Conservation (phyloP, 306 rosid species). For the Senna siamea region DNA sequence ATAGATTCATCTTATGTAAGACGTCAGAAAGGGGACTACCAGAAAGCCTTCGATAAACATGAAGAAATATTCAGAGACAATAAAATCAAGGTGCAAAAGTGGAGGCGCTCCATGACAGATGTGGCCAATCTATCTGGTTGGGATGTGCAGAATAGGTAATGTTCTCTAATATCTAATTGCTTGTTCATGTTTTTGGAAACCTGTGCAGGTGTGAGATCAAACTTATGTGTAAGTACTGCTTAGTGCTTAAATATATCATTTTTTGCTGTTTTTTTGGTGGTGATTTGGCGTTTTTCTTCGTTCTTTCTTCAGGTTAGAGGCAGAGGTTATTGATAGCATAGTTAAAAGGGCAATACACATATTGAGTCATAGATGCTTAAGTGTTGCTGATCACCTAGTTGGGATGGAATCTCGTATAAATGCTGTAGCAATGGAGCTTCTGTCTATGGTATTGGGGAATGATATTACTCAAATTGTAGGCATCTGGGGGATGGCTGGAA, state of each 20-base stretch:
- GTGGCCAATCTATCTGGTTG: not conserved
- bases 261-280: not conserved
- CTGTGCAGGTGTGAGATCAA: no score
- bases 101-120: not conserved
- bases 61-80: not conserved
- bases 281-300: not conserved
- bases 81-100: not conserved
- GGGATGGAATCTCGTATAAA: not conserved
- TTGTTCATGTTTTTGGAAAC: not conserved
- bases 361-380: constrained; percentile 23
- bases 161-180: not conserved
- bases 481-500: constrained; percentile 33
- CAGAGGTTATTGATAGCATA: no score
- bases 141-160: not conserved
- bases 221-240: no score
- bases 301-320: no score
- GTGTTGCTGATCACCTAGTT: constrained; percentile 18
- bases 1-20: constrained; percentile 15
- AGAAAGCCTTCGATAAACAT: not conserved
- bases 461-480: constrained; percentile 24
- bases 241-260: no score
- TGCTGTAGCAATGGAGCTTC: not conserved
- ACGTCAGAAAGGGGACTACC: not conserved
- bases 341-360: not conserved
- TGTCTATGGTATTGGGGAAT: not conserved